These are phyloP conservation scores for Vitis hybrid DNA, from an alignment of 177 flowering plant genomes.

Conservation along the genomic window DNA sequence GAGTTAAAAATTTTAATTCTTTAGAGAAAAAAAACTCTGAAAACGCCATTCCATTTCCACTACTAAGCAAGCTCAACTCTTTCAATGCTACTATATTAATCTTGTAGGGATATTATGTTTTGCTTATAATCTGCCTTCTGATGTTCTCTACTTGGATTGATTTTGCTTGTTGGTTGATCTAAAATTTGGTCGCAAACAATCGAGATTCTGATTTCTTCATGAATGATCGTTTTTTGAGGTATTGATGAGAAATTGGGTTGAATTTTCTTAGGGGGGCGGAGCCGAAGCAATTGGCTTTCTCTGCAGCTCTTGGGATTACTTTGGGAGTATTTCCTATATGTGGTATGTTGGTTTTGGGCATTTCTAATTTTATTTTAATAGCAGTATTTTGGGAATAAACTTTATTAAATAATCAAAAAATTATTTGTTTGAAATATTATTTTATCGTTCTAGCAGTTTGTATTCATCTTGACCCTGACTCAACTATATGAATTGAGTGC, in stretches of 20 bases:
- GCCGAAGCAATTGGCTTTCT: conserved; percentile 87
- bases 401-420: background rate
- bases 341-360: conserved; percentile 39
- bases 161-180: background rate
- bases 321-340: conserved; percentile 88
- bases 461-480: too few species aligned
- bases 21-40: too few species aligned
- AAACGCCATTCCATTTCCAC: too few species aligned
- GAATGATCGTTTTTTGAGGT: background rate
- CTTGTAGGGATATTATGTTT: too few species aligned
- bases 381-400: background rate
- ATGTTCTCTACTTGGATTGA: background rate
- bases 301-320: conserved; percentile 83
- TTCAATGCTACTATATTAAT: too few species aligned
- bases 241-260: background rate
- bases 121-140: too few species aligned
- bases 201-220: background rate
- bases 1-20: too few species aligned
- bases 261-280: conserved; percentile 66
- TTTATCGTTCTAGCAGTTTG: too few species aligned
- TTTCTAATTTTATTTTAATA: background rate
- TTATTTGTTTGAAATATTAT: too few species aligned
- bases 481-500: too few species aligned
- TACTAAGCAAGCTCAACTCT: too few species aligned
- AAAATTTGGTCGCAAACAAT: background rate